phyloP scores from a whole-genome alignment of 2,329 filamentous ascomycete genomes.

The Camillea tinctor region DNA sequence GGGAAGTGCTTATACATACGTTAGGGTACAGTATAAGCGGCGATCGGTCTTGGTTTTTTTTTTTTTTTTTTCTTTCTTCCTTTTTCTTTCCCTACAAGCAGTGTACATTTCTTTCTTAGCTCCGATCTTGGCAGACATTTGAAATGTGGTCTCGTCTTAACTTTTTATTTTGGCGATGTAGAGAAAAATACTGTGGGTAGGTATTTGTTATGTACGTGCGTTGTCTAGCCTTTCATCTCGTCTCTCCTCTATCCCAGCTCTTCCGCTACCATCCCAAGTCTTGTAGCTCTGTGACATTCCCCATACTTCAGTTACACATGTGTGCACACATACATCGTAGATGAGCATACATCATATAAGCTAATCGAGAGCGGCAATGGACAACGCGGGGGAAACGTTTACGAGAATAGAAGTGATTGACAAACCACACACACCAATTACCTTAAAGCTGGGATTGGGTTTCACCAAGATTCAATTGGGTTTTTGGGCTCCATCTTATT shows the following conservation, averaged over 20 bases:
- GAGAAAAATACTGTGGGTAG: not conserved
- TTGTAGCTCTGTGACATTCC: not conserved
- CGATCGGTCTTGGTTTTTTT: no score
- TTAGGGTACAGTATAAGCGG: no score
- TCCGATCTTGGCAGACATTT: not conserved
- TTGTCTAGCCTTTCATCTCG: not conserved
- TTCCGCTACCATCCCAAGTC: not conserved
- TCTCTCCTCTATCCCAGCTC: not conserved
- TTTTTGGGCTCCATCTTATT: conserved; percentile 1
- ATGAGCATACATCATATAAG: not conserved
- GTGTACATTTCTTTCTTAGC: no score
- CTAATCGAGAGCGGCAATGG: not conserved
- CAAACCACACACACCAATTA: not conserved
- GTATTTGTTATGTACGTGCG: not conserved
- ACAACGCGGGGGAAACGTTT: not conserved
- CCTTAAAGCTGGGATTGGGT: not conserved
- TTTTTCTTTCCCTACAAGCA: no score
- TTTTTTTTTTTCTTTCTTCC: no score
- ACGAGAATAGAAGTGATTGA: not conserved
- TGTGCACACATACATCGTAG: not conserved
- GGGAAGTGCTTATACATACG: no score
- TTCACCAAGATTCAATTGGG: not conserved
- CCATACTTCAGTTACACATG: not conserved
- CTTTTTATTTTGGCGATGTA: not conserved
- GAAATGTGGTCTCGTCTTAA: not conserved